phyloP scores from a whole-genome alignment of 2,329 filamentous ascomycete genomes.

The Neodidymelliopsis sp. region DNA sequence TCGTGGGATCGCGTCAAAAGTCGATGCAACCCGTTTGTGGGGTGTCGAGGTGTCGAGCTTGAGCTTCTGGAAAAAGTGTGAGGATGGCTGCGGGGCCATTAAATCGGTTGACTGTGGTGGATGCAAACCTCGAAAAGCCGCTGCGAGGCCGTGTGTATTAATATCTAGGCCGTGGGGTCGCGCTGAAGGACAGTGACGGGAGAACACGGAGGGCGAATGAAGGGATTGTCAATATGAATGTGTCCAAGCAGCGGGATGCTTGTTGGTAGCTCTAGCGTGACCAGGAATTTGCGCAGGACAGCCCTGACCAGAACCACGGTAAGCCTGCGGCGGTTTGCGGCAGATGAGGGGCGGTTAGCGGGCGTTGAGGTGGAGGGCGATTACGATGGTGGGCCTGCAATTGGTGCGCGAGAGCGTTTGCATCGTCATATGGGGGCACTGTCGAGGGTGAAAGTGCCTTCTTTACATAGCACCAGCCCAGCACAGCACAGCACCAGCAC shows the following conservation, averaged over 20 bases:
- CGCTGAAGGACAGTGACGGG: slow-evolving; percentile 32
- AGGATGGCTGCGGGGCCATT: slow-evolving; percentile 51
- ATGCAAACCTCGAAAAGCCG: slow-evolving; percentile 40
- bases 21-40: slow-evolving; percentile 45
- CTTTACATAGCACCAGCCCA: too few relatives aligned
- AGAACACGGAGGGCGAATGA: slow-evolving; percentile 37
- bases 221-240: slow-evolving; percentile 30
- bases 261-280: slow-evolving; percentile 15
- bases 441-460: too few relatives aligned
- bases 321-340: slow-evolving; percentile 7
- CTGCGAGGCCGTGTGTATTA: slow-evolving; percentile 31
- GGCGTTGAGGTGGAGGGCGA: neutral
- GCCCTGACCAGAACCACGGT: neutral
- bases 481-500: neutral
- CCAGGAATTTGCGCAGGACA: slow-evolving; percentile 4
- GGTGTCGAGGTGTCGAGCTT: slow-evolving; percentile 49
- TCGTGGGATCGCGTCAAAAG: slow-evolving; percentile 48
- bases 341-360: neutral
- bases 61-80: slow-evolving; percentile 53
- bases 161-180: slow-evolving; percentile 40
- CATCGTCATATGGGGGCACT: neutral
- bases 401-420: neutral
- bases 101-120: slow-evolving; percentile 44
- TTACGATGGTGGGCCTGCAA: neutral
- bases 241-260: slow-evolving; percentile 25